These are phyloP conservation scores for Davidsoniella australis DNA, from an alignment of 2,329 filamentous ascomycete genomes.

Conservation along the genomic window DNA sequence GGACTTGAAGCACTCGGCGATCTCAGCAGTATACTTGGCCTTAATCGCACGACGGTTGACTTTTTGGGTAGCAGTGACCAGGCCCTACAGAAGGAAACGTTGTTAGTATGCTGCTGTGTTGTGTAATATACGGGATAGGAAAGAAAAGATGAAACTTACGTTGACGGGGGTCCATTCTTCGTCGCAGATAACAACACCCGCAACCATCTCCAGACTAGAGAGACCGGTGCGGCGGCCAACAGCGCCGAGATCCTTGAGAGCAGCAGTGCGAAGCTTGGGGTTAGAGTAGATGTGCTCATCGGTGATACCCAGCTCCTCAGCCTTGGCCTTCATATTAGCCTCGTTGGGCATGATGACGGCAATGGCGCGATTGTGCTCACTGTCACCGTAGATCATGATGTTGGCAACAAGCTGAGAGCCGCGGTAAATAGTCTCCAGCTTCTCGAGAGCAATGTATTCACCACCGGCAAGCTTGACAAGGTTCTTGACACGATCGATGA, in stretches of 20 bases:
- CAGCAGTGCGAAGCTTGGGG: conserved; percentile 41
- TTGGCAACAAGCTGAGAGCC: conserved; percentile 63
- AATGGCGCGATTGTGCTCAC: conserved; percentile 58
- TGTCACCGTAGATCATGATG: conserved; percentile 71
- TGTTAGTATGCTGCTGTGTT: conserved; percentile 14
- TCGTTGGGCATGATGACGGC: conserved; percentile 62
- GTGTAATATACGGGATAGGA: not conserved
- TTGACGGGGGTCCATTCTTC: conserved; percentile 80
- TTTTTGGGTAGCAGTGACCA: conserved; percentile 46
- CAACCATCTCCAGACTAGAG: conserved; percentile 54
- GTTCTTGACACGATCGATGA: conserved; percentile 97
- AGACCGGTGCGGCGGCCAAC: conserved; percentile 51
- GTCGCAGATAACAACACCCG: conserved; percentile 60
- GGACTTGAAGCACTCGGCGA: conserved; percentile 25
- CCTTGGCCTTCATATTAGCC: conserved; percentile 42
- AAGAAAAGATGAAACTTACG: conserved; percentile 35
- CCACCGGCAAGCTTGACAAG: conserved; percentile 88
- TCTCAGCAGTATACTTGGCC: conserved; percentile 33
- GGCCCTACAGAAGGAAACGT: conserved; percentile 24
- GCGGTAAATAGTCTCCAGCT: conserved; percentile 82
- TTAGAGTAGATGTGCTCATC: conserved; percentile 52
- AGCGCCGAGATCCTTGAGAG: conserved; percentile 50
- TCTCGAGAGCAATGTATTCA: conserved; percentile 94
- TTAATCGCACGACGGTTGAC: conserved; percentile 36
- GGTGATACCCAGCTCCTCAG: conserved; percentile 42